These are phyloP conservation scores for Saccharomycopsis selenospora DNA, from an alignment of 805 yeast species.

Conservation along the genomic window DNA sequence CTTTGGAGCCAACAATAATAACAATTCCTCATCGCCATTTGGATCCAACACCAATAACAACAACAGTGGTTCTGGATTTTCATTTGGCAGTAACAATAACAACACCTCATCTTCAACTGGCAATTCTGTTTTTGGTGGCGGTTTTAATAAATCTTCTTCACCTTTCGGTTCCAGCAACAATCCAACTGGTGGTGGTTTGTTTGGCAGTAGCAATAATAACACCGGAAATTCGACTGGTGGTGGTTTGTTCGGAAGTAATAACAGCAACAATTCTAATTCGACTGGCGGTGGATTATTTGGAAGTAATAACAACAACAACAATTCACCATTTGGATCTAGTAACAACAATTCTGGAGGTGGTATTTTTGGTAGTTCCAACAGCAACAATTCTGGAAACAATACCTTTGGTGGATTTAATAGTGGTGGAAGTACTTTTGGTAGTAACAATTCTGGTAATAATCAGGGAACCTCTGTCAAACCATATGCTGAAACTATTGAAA, in stretches of 20 bases:
- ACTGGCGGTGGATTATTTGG: slow-evolving; percentile 33
- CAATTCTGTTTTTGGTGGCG: slow-evolving; percentile 28
- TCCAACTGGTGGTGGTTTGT: slow-evolving; percentile 26
- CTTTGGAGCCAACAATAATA: slow-evolving; percentile 9
- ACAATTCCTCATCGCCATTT: slow-evolving; percentile 16
- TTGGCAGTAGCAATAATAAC: slow-evolving; percentile 34
- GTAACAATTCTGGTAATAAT: slow-evolving; percentile 26
- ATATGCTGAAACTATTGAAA: slow-evolving; percentile 62
- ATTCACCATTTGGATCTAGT: slow-evolving; percentile 33
- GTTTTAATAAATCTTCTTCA: slow-evolving; percentile 19
- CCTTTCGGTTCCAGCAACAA: slow-evolving; percentile 26
- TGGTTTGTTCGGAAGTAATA: slow-evolving; percentile 36
- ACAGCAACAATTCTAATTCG: slow-evolving; percentile 23
- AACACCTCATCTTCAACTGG: slow-evolving; percentile 23
- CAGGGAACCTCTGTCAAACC: slow-evolving; percentile 71
- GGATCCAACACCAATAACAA: slow-evolving; percentile 2
- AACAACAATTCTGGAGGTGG: slow-evolving; percentile 27
- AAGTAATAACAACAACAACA: slow-evolving; percentile 21
- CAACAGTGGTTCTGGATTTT: slow-evolving; percentile 5
- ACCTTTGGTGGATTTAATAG: slow-evolving; percentile 23
- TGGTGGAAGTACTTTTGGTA: slow-evolving; percentile 23
- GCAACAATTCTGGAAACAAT: slow-evolving; percentile 22
- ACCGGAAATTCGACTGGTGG: slow-evolving; percentile 26
- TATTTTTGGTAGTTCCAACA: slow-evolving; percentile 27
- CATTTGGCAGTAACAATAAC: slow-evolving; percentile 19